Evolutionary conservation across 352 stramenopile genomes (phyloP).

Genomic region (Phytophthora crassamura): DNA sequence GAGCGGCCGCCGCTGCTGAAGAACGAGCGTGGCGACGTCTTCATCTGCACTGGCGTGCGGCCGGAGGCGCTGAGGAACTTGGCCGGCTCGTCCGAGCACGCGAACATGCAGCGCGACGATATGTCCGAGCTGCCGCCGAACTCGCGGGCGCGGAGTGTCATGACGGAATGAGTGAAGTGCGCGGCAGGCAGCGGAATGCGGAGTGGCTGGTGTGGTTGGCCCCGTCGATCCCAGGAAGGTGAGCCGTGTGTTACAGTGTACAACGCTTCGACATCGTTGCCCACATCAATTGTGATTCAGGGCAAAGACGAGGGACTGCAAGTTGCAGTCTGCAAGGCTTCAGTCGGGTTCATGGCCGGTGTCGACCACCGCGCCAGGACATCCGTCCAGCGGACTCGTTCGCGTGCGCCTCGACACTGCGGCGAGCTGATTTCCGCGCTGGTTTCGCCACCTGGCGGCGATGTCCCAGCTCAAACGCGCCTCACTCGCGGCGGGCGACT

Average conservation of each 20-base stretch:
- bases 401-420: constrained; percentile 1
- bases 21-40: constrained; percentile 34
- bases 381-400: constrained; percentile 16
- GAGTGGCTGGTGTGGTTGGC: constrained; percentile 30
- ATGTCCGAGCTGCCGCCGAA: constrained; percentile 26
- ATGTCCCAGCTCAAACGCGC: constrained; percentile 1
- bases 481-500: constrained; percentile 1
- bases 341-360: constrained; percentile 13
- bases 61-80: constrained; percentile 19
- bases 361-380: constrained; percentile 2
- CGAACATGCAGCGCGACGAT: constrained; percentile 37
- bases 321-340: constrained; percentile 12
- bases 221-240: constrained; percentile 8
- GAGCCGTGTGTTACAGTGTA: no score
- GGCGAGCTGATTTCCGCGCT: constrained; percentile 28
- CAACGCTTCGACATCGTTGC: no score
- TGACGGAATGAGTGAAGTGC: background rate
- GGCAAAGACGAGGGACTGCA: constrained; percentile 4
- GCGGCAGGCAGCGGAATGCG: constrained; percentile 14
- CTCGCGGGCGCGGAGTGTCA: constrained; percentile 16
- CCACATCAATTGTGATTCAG: constrained; percentile 21
- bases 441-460: constrained; percentile 23
- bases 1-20: constrained; percentile 30
- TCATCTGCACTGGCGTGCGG: constrained; percentile 6
- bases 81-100: constrained; percentile 27